phyloP scores from a whole-genome alignment of 306 rosid species.

The Rosa lucieae region DNA sequence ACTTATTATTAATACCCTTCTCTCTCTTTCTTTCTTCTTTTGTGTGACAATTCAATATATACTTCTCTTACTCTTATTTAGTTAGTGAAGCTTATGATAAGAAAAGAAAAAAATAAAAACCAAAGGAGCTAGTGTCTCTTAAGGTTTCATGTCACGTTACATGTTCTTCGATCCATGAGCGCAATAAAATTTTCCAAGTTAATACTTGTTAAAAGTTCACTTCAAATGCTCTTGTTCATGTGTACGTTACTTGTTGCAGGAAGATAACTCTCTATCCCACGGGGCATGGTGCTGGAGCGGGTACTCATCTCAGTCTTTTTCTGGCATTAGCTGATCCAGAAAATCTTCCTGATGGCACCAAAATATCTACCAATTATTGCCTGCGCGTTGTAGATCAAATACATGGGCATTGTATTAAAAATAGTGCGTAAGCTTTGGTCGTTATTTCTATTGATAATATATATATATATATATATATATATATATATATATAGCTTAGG shows the following conservation, averaged over 20 bases:
- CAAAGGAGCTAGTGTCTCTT: no score
- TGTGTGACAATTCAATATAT: neutral
- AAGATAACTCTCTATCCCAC: neutral
- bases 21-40: neutral
- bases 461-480: no score
- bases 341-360: conserved; percentile 29
- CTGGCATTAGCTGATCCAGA: conserved; percentile 28
- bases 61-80: no score
- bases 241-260: neutral
- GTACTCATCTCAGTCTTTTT: conserved; percentile 35
- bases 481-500: no score
- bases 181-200: neutral
- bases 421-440: neutral
- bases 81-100: no score
- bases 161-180: neutral
- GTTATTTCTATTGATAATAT: neutral
- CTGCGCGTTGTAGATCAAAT: conserved; percentile 46
- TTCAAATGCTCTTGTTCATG: neutral
- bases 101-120: no score
- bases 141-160: no score
- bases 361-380: conserved; percentile 35
- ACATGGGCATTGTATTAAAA: neutral
- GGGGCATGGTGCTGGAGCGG: conserved; percentile 17
- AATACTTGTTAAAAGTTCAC: no score
- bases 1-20: neutral